Evolutionary conservation across 2,329 filamentous ascomycete genomes (phyloP), one percentile per base, ranked within the genome.

Genomic region (Fonsecaea erecta): DNA sequence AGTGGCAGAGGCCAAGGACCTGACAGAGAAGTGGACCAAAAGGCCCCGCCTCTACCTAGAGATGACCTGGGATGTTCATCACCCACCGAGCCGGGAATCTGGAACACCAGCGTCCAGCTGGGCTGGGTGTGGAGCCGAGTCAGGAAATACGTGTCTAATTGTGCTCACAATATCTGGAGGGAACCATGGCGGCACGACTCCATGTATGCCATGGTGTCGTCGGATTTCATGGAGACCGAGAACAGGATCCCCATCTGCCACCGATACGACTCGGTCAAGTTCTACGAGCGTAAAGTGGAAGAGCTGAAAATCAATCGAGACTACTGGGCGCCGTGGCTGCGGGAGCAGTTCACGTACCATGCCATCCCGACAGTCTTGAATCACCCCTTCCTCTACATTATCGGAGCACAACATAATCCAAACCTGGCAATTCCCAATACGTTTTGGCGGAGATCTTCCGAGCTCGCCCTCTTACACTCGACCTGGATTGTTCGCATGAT

Each of bases 401-500:
- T 55, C 28, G 52, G 67, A 9, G 55, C 58, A 26, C 66, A 53
- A 56, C 61, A 61, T 21, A 63, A 63, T 3, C 32, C 55, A 1
- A 60, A 72, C 53, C 71, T 84, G 30, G 80, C 80, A 0, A 84
- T 84, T 5, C 83, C 83, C 0, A 85, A 85, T 62, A 83, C 81
- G 0, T 85, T 85, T 62, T 85, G 83, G 83, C 76, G 81, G 46
- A 73, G 81, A 2, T 84, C 82, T 0, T 84, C 81, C 0, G 83
- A 85, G 68, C 72, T 83, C 12, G 83, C 82, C 0, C 72, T 85
- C 1, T 73, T 84, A 1, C 83, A 85, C 54, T 79, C 81, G 1
- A 85, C 83, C 0, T 85, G 83, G 83, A 80, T 84, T 46, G 82
- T 83, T 14, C 78, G 83, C 2, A 79, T 85, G 72, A 83, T 85